Evolutionary conservation across 140 eudicot genomes (phyloP), one percentile per base, ranked within the genome.

Genomic region (Artemisia princeps): DNA sequence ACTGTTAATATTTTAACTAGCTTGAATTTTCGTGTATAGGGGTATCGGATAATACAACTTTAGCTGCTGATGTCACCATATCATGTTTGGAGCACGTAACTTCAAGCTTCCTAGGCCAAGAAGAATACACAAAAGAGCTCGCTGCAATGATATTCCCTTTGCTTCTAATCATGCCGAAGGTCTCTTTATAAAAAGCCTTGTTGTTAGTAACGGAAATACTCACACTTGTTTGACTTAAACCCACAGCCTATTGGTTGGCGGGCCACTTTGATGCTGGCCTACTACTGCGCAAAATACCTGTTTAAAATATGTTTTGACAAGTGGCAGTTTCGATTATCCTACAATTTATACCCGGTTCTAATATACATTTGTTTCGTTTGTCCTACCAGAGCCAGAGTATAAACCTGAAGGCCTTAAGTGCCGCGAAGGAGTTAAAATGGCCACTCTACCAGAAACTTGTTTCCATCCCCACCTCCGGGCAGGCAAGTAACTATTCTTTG

Each of bases 141-240:
- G 85, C 95, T 50, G 76, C 76, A 55, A 60, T 78, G 81, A 65
- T 82, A 37, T 82, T 92, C 67, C 95, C 96, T 33, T 55, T 92
- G 28, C 28, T 92, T 67, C 59, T 92, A 67, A 45, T 86, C 74
- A 60, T 63, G 24, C 95, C 94, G 3, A 92, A 92, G 97, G 97
- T 90, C 50, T 42, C 50, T 42, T 3, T 1, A 0, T 24, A 4
- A 37, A 37, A 37, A 6, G 44, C 9, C 44, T 37, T 37, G 10
- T 37, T 37, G 6, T 37, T 37, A 37, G 9, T 37, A 37, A 7
- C 2, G 44, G 40, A 6, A 37, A 37, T 37, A 37, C 9, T 6
- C 44, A 37, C 44, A 0, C 19, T 7, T 6, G 44, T 33, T 37
- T 7, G 44, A 37, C 44, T 37, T 6, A 37, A 33, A 37, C 44